phyloP scores from a whole-genome alignment of 1,139 yeast species.

The Candida glucosophila region DNA sequence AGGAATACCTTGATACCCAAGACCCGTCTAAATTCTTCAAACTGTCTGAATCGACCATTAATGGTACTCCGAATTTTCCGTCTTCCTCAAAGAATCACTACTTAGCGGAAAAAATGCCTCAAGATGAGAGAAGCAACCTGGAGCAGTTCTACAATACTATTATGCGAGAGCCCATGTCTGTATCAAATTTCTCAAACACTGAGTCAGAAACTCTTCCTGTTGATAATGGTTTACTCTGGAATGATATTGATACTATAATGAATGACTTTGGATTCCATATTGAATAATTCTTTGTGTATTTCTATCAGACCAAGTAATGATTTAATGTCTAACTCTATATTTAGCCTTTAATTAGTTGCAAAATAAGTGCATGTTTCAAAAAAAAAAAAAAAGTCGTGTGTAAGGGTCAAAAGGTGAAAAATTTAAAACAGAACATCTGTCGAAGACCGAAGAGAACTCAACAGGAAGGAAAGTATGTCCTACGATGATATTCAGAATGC shows the following conservation, averaged over 20 bases:
- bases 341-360: no score
- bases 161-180: no score
- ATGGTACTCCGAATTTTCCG: not conserved
- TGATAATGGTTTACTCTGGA: constrained; percentile 67
- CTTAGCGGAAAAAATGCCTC: not conserved
- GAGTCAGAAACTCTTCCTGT: constrained; percentile 26
- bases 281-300: constrained; percentile 2
- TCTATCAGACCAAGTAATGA: no score
- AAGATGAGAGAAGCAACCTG: no score
- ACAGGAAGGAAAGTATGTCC: constrained; percentile 22
- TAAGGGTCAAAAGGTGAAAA: constrained; percentile 1
- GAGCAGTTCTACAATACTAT: no score
- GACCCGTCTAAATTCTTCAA: not conserved
- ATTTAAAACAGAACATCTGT: no score
- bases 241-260: constrained; percentile 87
- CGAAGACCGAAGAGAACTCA: no score
- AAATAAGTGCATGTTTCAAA: no score
- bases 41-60: not conserved
- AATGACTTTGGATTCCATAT: constrained; percentile 86
- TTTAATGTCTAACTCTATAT: no score
- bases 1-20: not conserved
- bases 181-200: constrained; percentile 15
- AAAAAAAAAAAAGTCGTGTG: constrained; percentile 2
- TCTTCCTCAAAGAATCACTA: not conserved
- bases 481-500: constrained; percentile 75